A percentile compares a stretch with the other conserved stretches of the same genome.
These are phyloP conservation scores for Teunomyces funiuensis DNA, from an alignment of 805 yeast genomes.

Conservation along the genomic window DNA sequence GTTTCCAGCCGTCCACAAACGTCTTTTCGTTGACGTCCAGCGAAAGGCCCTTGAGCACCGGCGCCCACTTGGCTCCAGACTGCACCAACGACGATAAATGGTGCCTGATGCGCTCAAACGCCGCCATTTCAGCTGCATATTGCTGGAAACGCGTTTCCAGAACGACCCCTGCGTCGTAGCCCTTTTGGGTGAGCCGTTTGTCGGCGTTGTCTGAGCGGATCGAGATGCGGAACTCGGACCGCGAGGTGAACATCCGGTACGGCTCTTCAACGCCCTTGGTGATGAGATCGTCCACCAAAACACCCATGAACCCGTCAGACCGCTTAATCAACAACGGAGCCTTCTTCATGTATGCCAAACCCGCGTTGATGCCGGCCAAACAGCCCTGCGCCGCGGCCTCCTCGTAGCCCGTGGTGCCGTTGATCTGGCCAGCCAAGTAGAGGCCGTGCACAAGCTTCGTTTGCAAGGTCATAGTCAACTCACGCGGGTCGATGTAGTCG, in stretches of 20 bases:
- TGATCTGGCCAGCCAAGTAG: constrained; percentile 93
- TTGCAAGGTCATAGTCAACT: constrained; percentile 72
- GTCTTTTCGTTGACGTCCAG: constrained; percentile 47
- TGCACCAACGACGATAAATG: constrained; percentile 45
- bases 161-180: constrained; percentile 66
- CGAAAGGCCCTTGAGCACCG: constrained; percentile 42
- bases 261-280: constrained; percentile 98
- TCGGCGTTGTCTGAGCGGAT: constrained; percentile 96
- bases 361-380: constrained; percentile 95
- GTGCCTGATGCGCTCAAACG: constrained; percentile 44
- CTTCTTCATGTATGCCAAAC: constrained; percentile 46
- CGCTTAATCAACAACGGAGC: constrained; percentile 59
- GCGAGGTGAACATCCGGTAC: constrained; percentile 94
- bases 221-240: constrained; percentile 89
- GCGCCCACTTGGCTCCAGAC: constrained; percentile 66
- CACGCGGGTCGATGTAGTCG: constrained; percentile 94
- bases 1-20: constrained; percentile 61
- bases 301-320: constrained; percentile 89
- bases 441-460: constrained; percentile 78
- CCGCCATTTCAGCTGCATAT: constrained; percentile 43
- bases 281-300: constrained; percentile 86
- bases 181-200: constrained; percentile 70
- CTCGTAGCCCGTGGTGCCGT: constrained; percentile 98
- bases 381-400: constrained; percentile 98
- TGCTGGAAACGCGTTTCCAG: constrained; percentile 54